These are phyloP conservation scores for Thalassiosira profunda DNA, from an alignment of 108 stramenopile genomes.

Conservation along the genomic window DNA sequence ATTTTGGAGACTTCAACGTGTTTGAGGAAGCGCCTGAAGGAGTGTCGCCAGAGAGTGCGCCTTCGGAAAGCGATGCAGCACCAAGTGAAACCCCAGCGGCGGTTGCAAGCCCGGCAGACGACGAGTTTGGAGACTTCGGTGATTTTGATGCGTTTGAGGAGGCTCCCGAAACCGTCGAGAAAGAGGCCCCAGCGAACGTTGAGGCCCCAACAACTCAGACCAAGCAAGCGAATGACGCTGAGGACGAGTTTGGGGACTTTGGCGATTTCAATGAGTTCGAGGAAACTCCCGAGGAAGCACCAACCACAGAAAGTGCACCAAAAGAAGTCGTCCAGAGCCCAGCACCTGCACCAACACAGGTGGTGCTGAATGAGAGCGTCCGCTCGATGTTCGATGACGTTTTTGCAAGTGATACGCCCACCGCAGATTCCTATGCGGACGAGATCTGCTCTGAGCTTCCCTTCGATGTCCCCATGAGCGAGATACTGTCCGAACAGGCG, in stretches of 20 bases:
- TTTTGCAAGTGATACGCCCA: slow-evolving; percentile 12
- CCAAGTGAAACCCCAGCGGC: background rate
- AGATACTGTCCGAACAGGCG: slow-evolving; percentile 16
- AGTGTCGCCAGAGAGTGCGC: background rate
- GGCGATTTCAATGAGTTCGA: slow-evolving; percentile 30
- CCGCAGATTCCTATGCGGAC: background rate
- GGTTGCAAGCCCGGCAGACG: background rate
- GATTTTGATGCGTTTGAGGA: slow-evolving; percentile 18
- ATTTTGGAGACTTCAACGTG: slow-evolving; percentile 8
- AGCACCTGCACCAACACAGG: background rate
- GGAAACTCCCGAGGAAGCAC: background rate
- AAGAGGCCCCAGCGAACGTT: background rate
- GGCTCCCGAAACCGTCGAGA: background rate
- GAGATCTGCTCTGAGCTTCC: slow-evolving; percentile 18
- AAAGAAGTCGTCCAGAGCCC: background rate
- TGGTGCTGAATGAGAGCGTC: slow-evolving; percentile 25
- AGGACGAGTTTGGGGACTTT: slow-evolving; percentile 26
- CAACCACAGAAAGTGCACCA: background rate
- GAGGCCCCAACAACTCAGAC: background rate
- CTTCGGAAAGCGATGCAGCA: too few relatives aligned
- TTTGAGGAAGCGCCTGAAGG: slow-evolving; percentile 12
- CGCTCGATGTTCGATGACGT: slow-evolving; percentile 40
- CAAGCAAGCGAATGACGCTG: background rate
- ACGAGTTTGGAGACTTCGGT: slow-evolving; percentile 22
- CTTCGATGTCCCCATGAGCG: slow-evolving; percentile 31